These are phyloP conservation scores for Elongisporangium undulatum DNA, from an alignment of 352 stramenopile genomes.

Conservation along the genomic window DNA sequence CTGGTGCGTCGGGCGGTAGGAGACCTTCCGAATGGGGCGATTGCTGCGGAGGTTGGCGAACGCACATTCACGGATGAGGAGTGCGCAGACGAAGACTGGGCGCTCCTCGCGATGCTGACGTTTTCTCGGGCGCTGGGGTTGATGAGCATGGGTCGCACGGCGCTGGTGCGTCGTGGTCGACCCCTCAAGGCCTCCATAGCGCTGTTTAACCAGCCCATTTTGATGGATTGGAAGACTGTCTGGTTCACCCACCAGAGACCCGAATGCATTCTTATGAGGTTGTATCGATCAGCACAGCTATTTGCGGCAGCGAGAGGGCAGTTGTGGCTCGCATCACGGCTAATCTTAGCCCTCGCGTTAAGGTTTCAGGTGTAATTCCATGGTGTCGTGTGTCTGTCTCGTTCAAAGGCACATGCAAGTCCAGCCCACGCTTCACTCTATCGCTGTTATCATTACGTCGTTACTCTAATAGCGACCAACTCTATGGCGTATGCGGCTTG, in stretches of 20 bases:
- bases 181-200: background rate
- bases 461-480: background rate
- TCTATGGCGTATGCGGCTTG: constrained; percentile 12
- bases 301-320: background rate
- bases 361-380: too few relatives aligned
- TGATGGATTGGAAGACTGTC: background rate
- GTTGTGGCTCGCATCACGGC: background rate
- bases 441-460: background rate
- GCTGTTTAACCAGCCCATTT: background rate
- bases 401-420: too few relatives aligned
- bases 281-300: background rate
- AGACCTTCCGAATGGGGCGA: background rate
- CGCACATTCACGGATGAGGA: background rate
- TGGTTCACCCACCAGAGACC: too few relatives aligned
- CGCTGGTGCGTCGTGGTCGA: background rate
- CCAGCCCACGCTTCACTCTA: too few relatives aligned
- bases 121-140: background rate
- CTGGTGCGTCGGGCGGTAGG: background rate
- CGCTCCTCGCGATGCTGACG: background rate
- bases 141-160: background rate
- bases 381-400: background rate
- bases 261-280: background rate
- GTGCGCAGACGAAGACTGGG: background rate
- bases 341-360: background rate
- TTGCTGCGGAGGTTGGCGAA: background rate